phyloP scores from a whole-genome alignment of 1,284 basidiomycete genomes.

The Puccinia hordei region DNA sequence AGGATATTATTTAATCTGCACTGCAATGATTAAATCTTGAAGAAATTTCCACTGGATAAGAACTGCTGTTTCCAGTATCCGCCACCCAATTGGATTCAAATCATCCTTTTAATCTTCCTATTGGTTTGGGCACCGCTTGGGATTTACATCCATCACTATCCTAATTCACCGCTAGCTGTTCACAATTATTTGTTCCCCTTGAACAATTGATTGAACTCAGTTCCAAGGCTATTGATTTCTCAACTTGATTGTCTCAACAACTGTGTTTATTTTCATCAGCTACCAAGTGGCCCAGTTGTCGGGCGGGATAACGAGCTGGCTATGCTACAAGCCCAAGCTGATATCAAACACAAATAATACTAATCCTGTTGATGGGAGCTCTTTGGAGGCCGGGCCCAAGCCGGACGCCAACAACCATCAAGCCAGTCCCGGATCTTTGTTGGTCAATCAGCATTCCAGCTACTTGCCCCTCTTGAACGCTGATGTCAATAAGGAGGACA shows the following conservation, averaged over 20 bases:
- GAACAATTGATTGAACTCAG: constrained; percentile 58
- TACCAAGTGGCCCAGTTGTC: constrained; percentile 41
- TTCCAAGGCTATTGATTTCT: constrained; percentile 71
- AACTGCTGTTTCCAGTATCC: constrained; percentile 81
- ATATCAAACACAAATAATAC: neutral
- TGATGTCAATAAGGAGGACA: constrained; percentile 9
- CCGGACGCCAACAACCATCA: neutral
- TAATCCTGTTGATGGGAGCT: neutral
- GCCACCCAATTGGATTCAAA: constrained; percentile 68
- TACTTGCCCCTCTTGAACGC: constrained; percentile 22
- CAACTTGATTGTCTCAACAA: constrained; percentile 74
- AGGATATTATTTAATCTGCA: constrained; percentile 76
- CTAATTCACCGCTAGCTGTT: constrained; percentile 18
- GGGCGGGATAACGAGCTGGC: constrained; percentile 30
- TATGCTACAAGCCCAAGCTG: constrained; percentile 41
- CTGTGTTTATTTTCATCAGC: constrained; percentile 60
- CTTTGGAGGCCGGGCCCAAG: neutral
- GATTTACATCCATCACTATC: constrained; percentile 59
- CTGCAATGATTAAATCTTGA: constrained; percentile 75
- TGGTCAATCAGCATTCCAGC: neutral
- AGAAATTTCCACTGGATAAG: constrained; percentile 72
- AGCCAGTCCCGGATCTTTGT: neutral
- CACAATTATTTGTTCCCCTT: constrained; percentile 61
- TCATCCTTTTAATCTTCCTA: constrained; percentile 65
- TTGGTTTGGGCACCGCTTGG: constrained; percentile 67